Percentiles rank a stretch among this genome's conserved stretches.
Evolutionary conservation across 116 monocot species (phyloP).

Genomic region (Cymodocea nodosa): DNA sequence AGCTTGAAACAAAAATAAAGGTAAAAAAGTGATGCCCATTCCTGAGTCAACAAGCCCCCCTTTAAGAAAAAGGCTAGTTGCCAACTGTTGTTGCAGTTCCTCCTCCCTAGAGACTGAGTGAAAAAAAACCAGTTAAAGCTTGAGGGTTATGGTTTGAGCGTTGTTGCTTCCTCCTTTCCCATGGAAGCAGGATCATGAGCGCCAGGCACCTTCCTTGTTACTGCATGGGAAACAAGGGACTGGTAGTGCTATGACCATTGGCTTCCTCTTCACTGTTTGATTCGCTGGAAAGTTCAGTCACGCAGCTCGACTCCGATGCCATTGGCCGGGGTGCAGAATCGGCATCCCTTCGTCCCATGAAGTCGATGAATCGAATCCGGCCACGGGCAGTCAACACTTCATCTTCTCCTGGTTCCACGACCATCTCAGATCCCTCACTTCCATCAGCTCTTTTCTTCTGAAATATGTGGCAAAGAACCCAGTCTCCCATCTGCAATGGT

Average conservation of each 20-base stretch:
- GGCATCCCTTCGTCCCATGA: neutral
- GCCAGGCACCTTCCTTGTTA: neutral
- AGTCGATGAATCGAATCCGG: conserved; percentile 4
- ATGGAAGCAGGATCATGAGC: neutral
- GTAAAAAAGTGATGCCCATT: neutral
- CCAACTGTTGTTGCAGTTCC: neutral
- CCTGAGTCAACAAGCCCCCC: neutral
- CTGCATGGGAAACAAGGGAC: neutral
- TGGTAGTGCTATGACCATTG: neutral
- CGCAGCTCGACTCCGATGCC: conserved; percentile 5
- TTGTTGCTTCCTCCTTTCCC: neutral
- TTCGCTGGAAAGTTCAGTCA: conserved; percentile 8
- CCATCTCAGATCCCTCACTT: neutral
- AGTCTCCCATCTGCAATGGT: conserved; percentile 4
- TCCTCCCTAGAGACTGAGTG: neutral
- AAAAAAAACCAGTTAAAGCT: neutral
- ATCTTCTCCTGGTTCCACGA: neutral
- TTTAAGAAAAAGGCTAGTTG: neutral
- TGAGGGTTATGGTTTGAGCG: neutral
- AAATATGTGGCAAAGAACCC: conserved; percentile 11
- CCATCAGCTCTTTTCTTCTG: conserved; percentile 3
- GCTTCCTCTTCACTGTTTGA: conserved; percentile 11
- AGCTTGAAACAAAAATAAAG: neutral
- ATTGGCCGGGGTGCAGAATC: neutral
- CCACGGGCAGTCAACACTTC: neutral